Conservation (phyloP, 495 filamentous ascomycete genomes). For the Talaromyces liani region DNA sequence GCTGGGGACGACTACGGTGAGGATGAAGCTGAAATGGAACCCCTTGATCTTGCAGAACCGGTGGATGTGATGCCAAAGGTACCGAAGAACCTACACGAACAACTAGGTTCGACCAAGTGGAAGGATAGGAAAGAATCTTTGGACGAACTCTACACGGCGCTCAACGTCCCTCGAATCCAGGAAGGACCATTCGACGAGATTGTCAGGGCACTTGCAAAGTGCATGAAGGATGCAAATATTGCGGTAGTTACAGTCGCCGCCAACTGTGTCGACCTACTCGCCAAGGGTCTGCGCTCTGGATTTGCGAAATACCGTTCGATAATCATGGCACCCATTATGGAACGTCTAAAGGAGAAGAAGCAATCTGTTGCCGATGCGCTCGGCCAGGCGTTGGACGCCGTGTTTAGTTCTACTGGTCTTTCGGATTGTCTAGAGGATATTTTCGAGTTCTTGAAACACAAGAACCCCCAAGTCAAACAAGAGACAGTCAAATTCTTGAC, state of each 20-base stretch:
- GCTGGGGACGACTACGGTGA: conserved; percentile 56
- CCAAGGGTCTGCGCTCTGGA: conserved; percentile 71
- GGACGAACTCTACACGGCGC: conserved; percentile 65
- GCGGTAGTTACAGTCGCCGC: conserved; percentile 89
- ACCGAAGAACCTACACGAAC: conserved; percentile 72
- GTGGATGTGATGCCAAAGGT: conserved; percentile 83
- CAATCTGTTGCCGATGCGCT: conserved; percentile 80
- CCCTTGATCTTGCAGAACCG: conserved; percentile 83
- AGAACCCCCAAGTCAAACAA: conserved; percentile 96
- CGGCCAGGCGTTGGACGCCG: conserved; percentile 74
- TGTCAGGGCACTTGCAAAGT: conserved; percentile 74
- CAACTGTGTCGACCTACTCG: conserved; percentile 88
- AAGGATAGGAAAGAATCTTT: conserved; percentile 95
- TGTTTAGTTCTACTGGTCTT: conserved; percentile 71
- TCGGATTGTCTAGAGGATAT: conserved; percentile 86
- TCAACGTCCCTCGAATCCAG: conserved; percentile 89
- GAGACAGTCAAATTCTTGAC: conserved; percentile 88
- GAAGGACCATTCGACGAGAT: conserved; percentile 85
- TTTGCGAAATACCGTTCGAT: conserved; percentile 75
- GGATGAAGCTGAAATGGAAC: conserved; percentile 69
- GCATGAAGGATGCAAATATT: conserved; percentile 98
- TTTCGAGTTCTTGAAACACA: conserved; percentile 76
- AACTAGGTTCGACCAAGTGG: conserved; percentile 86
- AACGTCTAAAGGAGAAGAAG: conserved; percentile 97
- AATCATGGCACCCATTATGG: conserved; percentile 82